Percentiles rank a stretch among this genome's conserved stretches.
Evolutionary conservation across 345 rosid species (phyloP).

Genomic region (Aquilaria yunnanensis): DNA sequence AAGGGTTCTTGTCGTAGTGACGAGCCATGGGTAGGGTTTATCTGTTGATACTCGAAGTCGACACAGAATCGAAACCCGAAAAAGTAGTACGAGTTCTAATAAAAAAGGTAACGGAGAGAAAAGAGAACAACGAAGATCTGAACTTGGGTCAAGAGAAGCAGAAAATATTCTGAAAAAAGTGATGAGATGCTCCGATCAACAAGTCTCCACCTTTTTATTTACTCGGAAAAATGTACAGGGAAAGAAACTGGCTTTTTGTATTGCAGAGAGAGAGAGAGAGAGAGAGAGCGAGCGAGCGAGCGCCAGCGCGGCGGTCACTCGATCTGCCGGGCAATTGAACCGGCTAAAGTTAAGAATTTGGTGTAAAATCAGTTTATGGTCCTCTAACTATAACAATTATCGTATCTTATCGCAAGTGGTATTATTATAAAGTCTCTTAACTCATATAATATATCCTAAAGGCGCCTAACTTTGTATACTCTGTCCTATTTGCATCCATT

Average conservation of each 20-base stretch:
- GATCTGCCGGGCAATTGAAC: too few species aligned
- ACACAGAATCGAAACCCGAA: not conserved
- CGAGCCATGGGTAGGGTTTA: conserved; percentile 50
- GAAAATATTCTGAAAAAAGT: conserved; percentile 1
- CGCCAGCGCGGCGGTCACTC: too few species aligned
- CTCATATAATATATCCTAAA: too few species aligned
- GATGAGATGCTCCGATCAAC: conserved; percentile 15
- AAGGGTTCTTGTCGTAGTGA: conserved; percentile 79
- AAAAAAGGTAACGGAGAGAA: not conserved
- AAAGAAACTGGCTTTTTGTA: conserved; percentile 1
- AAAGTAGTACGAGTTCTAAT: not conserved
- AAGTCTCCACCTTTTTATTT: not conserved
- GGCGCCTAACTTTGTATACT: too few species aligned
- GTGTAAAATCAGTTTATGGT: too few species aligned
- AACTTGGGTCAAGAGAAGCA: not conserved
- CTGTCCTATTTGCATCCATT: too few species aligned
- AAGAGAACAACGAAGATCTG: too few species aligned
- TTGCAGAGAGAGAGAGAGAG: not conserved
- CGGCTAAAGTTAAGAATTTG: too few species aligned
- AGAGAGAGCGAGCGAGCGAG: conserved; percentile 10
- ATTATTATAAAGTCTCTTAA: too few species aligned
- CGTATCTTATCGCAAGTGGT: too few species aligned
- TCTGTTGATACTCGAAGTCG: not conserved
- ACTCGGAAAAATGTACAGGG: not conserved
- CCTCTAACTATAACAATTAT: too few species aligned